These are phyloP conservation scores for Candida germanica DNA, from an alignment of 805 yeast species.

Conservation along the genomic window DNA sequence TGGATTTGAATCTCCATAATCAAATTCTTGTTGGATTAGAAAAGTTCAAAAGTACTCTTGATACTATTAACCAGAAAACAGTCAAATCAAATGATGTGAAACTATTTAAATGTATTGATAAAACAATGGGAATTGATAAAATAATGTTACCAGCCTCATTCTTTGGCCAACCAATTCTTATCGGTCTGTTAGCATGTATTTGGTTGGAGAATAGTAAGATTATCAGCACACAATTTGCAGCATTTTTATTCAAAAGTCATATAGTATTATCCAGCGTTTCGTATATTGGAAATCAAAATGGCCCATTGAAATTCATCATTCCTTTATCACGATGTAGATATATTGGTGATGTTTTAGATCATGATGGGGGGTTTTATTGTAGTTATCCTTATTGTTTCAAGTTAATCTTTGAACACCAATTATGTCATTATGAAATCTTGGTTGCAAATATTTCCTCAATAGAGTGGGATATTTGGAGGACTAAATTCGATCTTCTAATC, in stretches of 20 bases:
- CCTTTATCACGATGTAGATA: slow-evolving; percentile 40
- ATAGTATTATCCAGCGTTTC: slow-evolving; percentile 30
- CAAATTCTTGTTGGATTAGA: background rate
- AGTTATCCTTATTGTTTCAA: slow-evolving; percentile 35
- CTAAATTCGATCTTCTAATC: slow-evolving; percentile 19
- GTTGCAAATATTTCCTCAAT: slow-evolving; percentile 9
- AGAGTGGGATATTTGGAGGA: slow-evolving; percentile 35
- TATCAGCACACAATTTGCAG: slow-evolving; percentile 24
- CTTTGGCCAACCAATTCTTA: slow-evolving; percentile 43
- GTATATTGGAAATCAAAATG: slow-evolving; percentile 15
- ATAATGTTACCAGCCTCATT: slow-evolving; percentile 3
- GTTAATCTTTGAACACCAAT: slow-evolving; percentile 44
- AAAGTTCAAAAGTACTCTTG: slow-evolving; percentile 6
- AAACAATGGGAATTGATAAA: background rate
- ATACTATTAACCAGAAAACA: slow-evolving; percentile 6
- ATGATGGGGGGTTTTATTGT: slow-evolving; percentile 29
- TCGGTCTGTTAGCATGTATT: slow-evolving; percentile 40
- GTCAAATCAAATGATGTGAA: slow-evolving; percentile 1
- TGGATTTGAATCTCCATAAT: background rate
- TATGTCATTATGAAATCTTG: slow-evolving; percentile 42
- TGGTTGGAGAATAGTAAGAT: slow-evolving; percentile 32
- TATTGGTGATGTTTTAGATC: slow-evolving; percentile 19
- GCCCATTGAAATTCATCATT: slow-evolving; percentile 41
- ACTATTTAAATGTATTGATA: background rate
- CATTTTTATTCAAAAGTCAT: slow-evolving; percentile 50